Conservation (phyloP, 2,329 filamentous ascomycete species). For the Huntiella bhutanensis region DNA sequence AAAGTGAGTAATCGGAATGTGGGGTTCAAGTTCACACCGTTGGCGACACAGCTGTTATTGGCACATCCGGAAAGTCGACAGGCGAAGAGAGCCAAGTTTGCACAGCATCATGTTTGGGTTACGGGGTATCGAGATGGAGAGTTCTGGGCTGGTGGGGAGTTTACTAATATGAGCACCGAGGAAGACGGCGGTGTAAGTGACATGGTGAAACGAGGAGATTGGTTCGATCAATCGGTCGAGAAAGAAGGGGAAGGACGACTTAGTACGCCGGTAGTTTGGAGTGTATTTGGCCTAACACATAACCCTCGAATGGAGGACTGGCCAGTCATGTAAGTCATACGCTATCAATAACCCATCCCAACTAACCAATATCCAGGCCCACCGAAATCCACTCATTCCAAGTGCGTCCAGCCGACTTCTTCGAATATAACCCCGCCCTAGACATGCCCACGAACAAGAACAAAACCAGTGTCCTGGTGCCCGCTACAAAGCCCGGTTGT, state of each 20-base stretch:
- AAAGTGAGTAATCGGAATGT: conserved; percentile 28
- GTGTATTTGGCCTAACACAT: conserved; percentile 29
- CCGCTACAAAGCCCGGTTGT: conserved; percentile 11
- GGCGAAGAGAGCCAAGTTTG: conserved; percentile 25
- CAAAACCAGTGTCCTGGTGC: conserved; percentile 22
- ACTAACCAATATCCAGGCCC: conserved; percentile 19
- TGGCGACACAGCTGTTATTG: conserved; percentile 27
- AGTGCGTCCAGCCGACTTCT: conserved; percentile 27
- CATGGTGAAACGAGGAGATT: conserved; percentile 28
- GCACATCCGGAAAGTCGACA: conserved; percentile 26
- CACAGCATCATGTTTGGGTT: conserved; percentile 28
- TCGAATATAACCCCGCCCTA: conserved; percentile 26
- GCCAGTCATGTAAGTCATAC: conserved; percentile 28
- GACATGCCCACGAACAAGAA: conserved; percentile 23
- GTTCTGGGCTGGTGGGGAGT: conserved; percentile 31
- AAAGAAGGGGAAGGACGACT: not conserved
- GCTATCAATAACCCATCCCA: not conserved
- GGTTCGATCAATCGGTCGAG: conserved; percentile 19
- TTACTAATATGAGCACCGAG: conserved; percentile 28
- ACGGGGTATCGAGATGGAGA: conserved; percentile 31
- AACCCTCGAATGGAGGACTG: conserved; percentile 30
- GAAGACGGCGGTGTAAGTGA: conserved; percentile 26
- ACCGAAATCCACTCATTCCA: conserved; percentile 29
- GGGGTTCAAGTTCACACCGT: conserved; percentile 29
- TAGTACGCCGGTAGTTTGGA: conserved; percentile 25